Conservation (phyloP, 441 rosid species). For the Dalechampia spathulata region DNA sequence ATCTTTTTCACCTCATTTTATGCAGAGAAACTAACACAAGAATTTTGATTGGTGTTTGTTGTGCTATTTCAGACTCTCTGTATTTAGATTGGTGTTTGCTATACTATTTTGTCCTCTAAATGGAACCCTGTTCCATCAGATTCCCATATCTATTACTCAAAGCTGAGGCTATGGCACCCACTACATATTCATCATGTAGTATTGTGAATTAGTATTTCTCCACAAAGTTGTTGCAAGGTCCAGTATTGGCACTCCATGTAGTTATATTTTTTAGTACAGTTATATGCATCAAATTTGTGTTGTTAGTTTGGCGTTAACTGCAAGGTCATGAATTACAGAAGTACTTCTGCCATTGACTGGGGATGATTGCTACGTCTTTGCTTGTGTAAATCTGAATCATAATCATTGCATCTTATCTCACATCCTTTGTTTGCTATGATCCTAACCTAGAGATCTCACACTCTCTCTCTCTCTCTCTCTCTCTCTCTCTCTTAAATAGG, state of each 20-base stretch:
- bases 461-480: neutral
- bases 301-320: neutral
- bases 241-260: neutral
- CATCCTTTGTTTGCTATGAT: neutral
- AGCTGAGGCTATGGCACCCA: too few relatives aligned
- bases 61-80: too few relatives aligned
- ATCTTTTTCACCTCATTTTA: neutral
- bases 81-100: too few relatives aligned
- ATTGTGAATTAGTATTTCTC: too few relatives aligned
- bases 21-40: neutral
- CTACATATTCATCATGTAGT: too few relatives aligned
- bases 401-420: neutral
- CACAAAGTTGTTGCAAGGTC: neutral
- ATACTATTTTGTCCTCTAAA: too few relatives aligned
- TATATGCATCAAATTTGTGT: neutral
- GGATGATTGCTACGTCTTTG: neutral
- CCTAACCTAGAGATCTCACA: neutral
- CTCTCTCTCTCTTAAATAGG: slow-evolving; percentile 29
- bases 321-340: neutral
- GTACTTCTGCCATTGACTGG: neutral
- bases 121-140: too few relatives aligned
- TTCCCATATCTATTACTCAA: too few relatives aligned
- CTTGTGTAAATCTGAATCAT: neutral
- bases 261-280: neutral
- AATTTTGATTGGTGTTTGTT: too few relatives aligned